Base-by-base conservation (phyloP, 306 rosid species). In the Inga oerstediana region DNA sequence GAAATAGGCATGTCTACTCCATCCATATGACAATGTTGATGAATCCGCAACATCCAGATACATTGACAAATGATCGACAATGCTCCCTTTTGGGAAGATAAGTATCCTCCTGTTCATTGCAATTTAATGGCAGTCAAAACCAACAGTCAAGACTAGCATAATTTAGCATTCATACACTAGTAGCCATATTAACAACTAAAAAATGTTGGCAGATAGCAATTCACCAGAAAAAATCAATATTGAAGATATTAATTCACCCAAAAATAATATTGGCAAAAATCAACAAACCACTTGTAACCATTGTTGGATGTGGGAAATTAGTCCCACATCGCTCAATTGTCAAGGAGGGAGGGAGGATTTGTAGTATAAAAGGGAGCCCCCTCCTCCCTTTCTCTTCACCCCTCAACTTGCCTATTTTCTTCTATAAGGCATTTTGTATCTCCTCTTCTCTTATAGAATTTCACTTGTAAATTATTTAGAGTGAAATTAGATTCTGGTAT, bases 11-110 rank as follows among this genome's bases (percentile, higher is more conserved):
- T 87, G 86, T 87, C 97, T 90, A 90, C 91, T 93, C 94, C 97
- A 93, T 2, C 97, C 95, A 85, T 86, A 84, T 3, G 93, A 93
- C 88, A 93, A 78, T 4, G 87, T 46, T 19, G 75, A 2, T 3
- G 95, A 86, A 88, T 93, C 92, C 4, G 89, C 91, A 78, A 88
- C 95, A 85, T 91, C 97, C 85, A 91, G 86, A 89, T 93, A 93
- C 92, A 93, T 84, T 10, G 95, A 93, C 86, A 93, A 74, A 84
- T 88, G 87, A 83, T 91, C 93, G 84, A 91, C 97, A 73, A 91
- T 89, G 89, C 91, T 90, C 81, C 97, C 95, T 79, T 89, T 93
- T 15, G 97, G 95, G 78, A 93, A 91, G 64, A 88, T 64, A 71
- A 93, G 90, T 58, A 91, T 85, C 84, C 92, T 88, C 97, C 97